phyloP scores from a whole-genome alignment of 1,139 yeast genomes.

The Protomyces gravidus region DNA sequence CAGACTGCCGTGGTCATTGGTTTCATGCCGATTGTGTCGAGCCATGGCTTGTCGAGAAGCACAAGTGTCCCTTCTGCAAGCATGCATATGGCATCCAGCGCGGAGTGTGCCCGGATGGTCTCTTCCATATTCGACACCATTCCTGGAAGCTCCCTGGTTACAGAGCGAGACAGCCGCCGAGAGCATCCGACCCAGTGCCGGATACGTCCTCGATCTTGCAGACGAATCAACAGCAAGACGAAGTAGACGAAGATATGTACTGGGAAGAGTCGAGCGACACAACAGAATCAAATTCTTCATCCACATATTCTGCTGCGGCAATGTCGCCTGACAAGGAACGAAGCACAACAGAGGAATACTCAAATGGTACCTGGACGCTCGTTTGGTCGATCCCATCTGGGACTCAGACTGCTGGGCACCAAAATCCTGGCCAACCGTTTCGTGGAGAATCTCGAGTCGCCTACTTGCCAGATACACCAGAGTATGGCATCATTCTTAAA shows the following conservation, averaged over 20 bases:
- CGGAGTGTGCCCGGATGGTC: slow-evolving; percentile 14
- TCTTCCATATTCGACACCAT: not conserved
- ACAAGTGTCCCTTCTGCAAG: slow-evolving; percentile 20
- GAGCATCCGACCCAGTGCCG: not conserved
- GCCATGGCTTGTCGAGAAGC: slow-evolving; percentile 17
- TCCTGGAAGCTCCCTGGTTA: slow-evolving; percentile 9
- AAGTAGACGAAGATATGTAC: not conserved
- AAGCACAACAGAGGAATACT: not conserved
- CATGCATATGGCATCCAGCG: slow-evolving; percentile 2
- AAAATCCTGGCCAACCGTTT: slow-evolving; percentile 5
- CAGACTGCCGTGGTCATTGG: slow-evolving; percentile 12
- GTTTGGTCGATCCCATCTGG: slow-evolving; percentile 13
- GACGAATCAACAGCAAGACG: not conserved
- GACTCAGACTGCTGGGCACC: slow-evolving; percentile 12
- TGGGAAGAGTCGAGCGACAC: not conserved
- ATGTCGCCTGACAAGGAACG: not conserved
- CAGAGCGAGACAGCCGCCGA: not conserved
- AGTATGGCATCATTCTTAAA: slow-evolving; percentile 2
- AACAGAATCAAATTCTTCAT: not conserved
- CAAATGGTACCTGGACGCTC: slow-evolving; percentile 15
- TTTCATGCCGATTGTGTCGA: slow-evolving; percentile 14
- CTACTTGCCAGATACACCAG: slow-evolving; percentile 15
- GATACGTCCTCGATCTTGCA: not conserved
- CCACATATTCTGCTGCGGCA: not conserved
- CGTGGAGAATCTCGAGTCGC: slow-evolving; percentile 4